Percentiles rank a stretch among this genome's conserved stretches.
Conservation (phyloP, 1,284 basidiomycete genomes). For the Trametes polyzona region DNA sequence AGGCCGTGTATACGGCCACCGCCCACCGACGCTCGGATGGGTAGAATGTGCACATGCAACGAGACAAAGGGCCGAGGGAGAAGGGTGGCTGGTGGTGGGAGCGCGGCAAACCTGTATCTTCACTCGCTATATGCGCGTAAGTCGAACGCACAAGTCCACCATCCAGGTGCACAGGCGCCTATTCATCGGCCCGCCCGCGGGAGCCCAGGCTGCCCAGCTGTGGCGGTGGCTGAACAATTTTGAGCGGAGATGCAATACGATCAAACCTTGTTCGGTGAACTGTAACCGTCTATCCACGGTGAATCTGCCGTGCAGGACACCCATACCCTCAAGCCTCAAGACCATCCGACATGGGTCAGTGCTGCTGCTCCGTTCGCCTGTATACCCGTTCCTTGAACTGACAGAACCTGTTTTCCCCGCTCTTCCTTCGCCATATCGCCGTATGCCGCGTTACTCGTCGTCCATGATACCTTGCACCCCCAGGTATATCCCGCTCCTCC, state of each 20-base stretch:
- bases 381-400: not conserved
- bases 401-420: conserved; percentile 7
- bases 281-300: conserved; percentile 39
- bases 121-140: not conserved
- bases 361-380: conserved; percentile 20
- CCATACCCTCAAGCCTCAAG: conserved; percentile 41
- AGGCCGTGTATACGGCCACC: not conserved
- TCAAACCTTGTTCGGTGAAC: conserved; percentile 37
- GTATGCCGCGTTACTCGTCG: not conserved
- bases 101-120: too few relatives aligned
- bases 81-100: too few relatives aligned
- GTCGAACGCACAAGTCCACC: not conserved
- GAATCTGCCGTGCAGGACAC: conserved; percentile 28
- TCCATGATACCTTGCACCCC: not conserved
- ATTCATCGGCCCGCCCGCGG: not conserved
- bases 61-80: too few relatives aligned
- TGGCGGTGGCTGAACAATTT: conserved; percentile 19
- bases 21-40: not conserved
- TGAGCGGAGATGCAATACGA: conserved; percentile 28
- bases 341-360: conserved; percentile 44
- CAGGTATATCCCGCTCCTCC: conserved; percentile 93
- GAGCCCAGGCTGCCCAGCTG: not conserved
- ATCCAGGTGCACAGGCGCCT: not conserved
- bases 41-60: too few relatives aligned
- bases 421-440: not conserved